Evolutionary conservation across 345 rosid genomes (phyloP), one percentile per base, ranked within the genome.

Genomic region (Moringa oleifera): DNA sequence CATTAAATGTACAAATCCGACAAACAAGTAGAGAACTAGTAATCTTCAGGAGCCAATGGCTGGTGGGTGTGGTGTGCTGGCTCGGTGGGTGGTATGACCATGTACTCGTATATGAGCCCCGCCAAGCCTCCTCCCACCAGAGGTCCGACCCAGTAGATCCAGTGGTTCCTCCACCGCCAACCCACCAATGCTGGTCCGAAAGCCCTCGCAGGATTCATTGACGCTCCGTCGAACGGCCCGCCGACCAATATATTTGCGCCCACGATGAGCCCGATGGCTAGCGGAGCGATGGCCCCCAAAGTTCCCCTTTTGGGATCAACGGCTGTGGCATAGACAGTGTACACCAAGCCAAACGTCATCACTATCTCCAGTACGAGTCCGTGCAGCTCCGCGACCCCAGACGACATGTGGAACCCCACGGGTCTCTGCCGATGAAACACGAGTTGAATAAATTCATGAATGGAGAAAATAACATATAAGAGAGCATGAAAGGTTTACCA

Each of bases 41-140:
- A 89, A 72, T 89, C 90, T 76, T 84, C 96, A n/a, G 90, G 89
- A 31, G 86, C 93, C 76, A 83, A 67, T 24, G 96, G 93, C 71
- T 84, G 88, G 73, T 85, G 91, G 51, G 85, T 68, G 67, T 62
- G 85, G 25, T 25, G 71, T 33, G 61, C 74, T 11, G 65, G 73
- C 72, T 81, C 90, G 0, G 69, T 55, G 18, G 72, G 79, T 24
- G 78, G 74, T 68, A 86, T 83, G 67, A 86, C 68, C 72, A 75
- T 61, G 74, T 66, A 86, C 72, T 89, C 87, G 0, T 84, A 84
- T 37, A 84, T 62, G 1, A 84, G 77, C 13, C 64, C 64, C 0
- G 78, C 78, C 15, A 74, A 47, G 21, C 69, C 79, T 51, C 68
- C 79, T 8, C 79, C 79, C 19, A 66, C 45, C 51, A 75, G 66